phyloP scores from a whole-genome alignment of 441 rosid species.

The Theobroma grandiflorum region DNA sequence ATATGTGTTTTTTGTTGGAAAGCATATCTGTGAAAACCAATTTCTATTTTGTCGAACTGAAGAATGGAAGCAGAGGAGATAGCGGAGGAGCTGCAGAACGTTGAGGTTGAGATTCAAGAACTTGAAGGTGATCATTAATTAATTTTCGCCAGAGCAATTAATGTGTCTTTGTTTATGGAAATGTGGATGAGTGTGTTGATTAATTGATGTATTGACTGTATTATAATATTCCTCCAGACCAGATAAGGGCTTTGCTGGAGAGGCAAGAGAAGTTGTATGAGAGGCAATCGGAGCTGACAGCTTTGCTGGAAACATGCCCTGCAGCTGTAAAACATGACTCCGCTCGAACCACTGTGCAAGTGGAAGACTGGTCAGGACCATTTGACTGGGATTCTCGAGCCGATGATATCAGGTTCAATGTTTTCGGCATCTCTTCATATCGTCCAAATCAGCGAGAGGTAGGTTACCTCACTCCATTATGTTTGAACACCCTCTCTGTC shows the following conservation, averaged over 20 bases:
- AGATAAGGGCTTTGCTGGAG: constrained; percentile 69
- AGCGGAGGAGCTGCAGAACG: constrained; percentile 55
- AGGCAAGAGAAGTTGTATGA: constrained; percentile 78
- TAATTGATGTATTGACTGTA: neutral
- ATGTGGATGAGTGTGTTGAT: constrained; percentile 22
- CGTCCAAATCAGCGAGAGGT: constrained; percentile 95
- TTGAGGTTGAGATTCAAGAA: constrained; percentile 61
- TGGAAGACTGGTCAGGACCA: constrained; percentile 73
- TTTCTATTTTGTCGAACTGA: neutral
- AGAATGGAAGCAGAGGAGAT: constrained; percentile 56
- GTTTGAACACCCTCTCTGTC: neutral
- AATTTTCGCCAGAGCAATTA: neutral
- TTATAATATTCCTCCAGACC: constrained; percentile 46
- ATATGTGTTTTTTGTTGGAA: too few relatives aligned
- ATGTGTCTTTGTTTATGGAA: neutral
- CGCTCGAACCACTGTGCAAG: constrained; percentile 29
- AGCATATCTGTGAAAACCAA: too few relatives aligned
- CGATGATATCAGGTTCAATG: constrained; percentile 72
- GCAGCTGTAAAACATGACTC: constrained; percentile 37
- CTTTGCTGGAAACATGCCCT: constrained; percentile 58
- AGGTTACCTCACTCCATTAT: constrained; percentile 31
- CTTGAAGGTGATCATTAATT: constrained; percentile 56
- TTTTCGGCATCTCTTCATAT: constrained; percentile 84
- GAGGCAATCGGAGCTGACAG: constrained; percentile 75
- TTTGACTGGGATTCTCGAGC: constrained; percentile 94